Evolutionary conservation across 768 basidiomycete species (phyloP).

Genomic region (Amanita exitialis): DNA sequence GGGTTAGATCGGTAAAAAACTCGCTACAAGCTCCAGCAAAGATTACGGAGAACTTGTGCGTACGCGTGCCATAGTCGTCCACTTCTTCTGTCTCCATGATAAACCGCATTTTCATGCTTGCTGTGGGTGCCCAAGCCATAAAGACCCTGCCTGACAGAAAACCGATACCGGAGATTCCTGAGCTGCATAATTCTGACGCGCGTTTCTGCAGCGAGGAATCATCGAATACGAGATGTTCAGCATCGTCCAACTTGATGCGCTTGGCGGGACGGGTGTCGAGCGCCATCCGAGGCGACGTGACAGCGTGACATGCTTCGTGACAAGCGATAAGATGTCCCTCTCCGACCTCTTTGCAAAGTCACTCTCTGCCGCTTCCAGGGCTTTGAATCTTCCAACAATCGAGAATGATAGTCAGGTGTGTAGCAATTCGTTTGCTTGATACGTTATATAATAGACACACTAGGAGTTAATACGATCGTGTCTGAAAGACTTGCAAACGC

Average conservation of each 20-base stretch:
- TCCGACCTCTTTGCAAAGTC: conserved; percentile 26
- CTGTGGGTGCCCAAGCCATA: conserved; percentile 33
- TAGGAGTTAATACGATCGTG: conserved; percentile 53
- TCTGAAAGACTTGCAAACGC: conserved; percentile 42
- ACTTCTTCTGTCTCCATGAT: conserved; percentile 18
- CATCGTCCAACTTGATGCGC: conserved; percentile 9
- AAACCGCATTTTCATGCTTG: conserved; percentile 17
- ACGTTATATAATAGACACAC: background rate
- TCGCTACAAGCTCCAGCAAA: conserved; percentile 22
- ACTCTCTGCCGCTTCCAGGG: conserved; percentile 28
- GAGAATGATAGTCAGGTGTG: conserved; percentile 34
- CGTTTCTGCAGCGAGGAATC: conserved; percentile 17
- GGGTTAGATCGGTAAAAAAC: conserved; percentile 24
- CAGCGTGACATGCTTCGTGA: background rate
- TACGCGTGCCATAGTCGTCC: conserved; percentile 8
- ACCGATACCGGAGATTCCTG: conserved; percentile 21
- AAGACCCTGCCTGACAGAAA: conserved; percentile 30
- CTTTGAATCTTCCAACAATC: conserved; percentile 26
- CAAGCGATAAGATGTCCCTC: conserved; percentile 17
- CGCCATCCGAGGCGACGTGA: background rate
- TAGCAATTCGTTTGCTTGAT: background rate
- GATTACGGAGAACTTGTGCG: conserved; percentile 27
- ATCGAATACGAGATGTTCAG: conserved; percentile 11
- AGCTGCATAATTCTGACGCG: conserved; percentile 21
- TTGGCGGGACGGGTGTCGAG: conserved; percentile 6